Conservation (phyloP, 129 eudicot species). For the Pittosporum tobira region DNA sequence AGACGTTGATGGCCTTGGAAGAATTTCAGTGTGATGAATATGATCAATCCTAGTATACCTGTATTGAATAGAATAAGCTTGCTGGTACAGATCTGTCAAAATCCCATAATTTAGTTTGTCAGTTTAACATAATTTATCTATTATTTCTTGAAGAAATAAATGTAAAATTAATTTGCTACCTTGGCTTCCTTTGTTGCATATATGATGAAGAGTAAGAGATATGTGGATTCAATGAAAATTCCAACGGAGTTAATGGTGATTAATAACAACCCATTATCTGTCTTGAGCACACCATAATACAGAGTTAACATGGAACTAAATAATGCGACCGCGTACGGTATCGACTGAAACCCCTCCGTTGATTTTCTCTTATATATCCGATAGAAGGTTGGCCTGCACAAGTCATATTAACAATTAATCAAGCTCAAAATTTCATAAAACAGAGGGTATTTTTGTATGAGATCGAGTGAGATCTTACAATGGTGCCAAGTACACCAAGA, state of each 20-base stretch:
- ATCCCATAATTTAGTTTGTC: neutral
- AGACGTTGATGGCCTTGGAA: slow-evolving; percentile 19
- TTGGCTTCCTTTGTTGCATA: slow-evolving; percentile 42
- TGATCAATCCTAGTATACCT: slow-evolving; percentile 27
- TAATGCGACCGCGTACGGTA: slow-evolving; percentile 48
- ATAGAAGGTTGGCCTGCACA: slow-evolving; percentile 53
- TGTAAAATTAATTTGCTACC: slow-evolving; percentile 9
- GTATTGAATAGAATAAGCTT: slow-evolving; percentile 43
- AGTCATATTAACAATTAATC: neutral
- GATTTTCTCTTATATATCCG: slow-evolving; percentile 50
- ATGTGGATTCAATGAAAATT: slow-evolving; percentile 25
- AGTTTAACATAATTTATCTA: neutral
- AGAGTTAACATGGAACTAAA: slow-evolving; percentile 53
- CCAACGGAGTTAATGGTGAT: slow-evolving; percentile 51
- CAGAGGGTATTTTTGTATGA: neutral
- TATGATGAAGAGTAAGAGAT: slow-evolving; percentile 38
- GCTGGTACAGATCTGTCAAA: slow-evolving; percentile 33
- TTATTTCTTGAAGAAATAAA: neutral
- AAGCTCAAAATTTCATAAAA: neutral
- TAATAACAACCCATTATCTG: slow-evolving; percentile 23
- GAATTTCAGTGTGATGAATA: slow-evolving; percentile 20
- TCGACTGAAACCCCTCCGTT: slow-evolving; percentile 49
- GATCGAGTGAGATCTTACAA: slow-evolving; percentile 28
- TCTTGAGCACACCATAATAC: slow-evolving; percentile 39
- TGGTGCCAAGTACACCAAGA: slow-evolving; percentile 59